Percentiles rank a stretch among this genome's conserved stretches.
Evolutionary conservation across 345 rosid species (phyloP).

Genomic region (Eucalyptus cloeziana): DNA sequence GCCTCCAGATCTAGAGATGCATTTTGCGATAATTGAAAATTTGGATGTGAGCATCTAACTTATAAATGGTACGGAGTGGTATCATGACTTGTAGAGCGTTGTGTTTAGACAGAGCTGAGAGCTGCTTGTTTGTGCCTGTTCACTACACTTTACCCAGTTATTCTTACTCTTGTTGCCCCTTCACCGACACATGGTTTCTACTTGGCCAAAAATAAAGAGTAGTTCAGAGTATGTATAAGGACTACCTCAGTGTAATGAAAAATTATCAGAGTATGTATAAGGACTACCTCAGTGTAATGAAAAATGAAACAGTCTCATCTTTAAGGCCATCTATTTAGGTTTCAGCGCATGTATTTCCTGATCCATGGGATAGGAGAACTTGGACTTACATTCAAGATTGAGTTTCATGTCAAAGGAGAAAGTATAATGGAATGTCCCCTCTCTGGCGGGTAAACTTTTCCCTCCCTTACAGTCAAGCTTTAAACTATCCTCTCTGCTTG

Average conservation of each 20-base stretch:
- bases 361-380: not conserved
- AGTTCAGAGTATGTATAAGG: not conserved
- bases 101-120: not conserved
- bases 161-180: not conserved
- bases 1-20: constrained; percentile 63
- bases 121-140: not conserved
- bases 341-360: not conserved
- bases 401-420: not conserved
- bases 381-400: not conserved
- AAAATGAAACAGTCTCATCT: not conserved
- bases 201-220: not conserved
- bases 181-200: not conserved
- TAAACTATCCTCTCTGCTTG: not conserved
- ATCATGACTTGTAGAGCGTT: not conserved
- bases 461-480: not conserved
- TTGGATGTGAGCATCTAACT: constrained; percentile 32
- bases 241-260: not conserved
- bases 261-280: not conserved
- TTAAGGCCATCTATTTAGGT: not conserved
- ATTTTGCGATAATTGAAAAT: constrained; percentile 62
- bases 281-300: not conserved
- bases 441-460: not conserved
- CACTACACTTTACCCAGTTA: not conserved
- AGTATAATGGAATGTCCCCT: not conserved
- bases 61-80: not conserved